A percentile compares a stretch with the other conserved stretches of the same genome.
Evolutionary conservation across 2,329 filamentous ascomycete genomes (phyloP).

Genomic region (Whalleya microplaca): DNA sequence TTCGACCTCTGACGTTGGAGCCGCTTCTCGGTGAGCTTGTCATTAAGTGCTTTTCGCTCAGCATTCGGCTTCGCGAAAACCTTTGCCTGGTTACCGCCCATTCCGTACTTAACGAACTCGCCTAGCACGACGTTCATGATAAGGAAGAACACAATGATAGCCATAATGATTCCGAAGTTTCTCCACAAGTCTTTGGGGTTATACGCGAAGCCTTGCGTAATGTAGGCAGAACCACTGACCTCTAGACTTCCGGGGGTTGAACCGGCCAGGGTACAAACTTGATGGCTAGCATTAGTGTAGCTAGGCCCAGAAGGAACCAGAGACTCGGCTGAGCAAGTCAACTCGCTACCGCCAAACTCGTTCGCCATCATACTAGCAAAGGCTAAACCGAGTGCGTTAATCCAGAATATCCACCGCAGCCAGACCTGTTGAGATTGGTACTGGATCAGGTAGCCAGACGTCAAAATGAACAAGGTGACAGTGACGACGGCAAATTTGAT

Average conservation of each 20-base stretch:
- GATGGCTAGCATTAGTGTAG: slow-evolving; percentile 72
- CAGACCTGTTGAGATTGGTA: slow-evolving; percentile 75
- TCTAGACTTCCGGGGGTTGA: slow-evolving; percentile 65
- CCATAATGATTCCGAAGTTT: slow-evolving; percentile 80
- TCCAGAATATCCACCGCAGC: slow-evolving; percentile 79
- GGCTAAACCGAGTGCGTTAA: slow-evolving; percentile 74
- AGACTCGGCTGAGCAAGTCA: slow-evolving; percentile 70
- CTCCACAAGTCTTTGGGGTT: slow-evolving; percentile 72
- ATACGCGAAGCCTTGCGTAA: slow-evolving; percentile 71
- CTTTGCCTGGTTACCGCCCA: slow-evolving; percentile 79
- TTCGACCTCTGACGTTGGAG: slow-evolving; percentile 56
- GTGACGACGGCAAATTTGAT: slow-evolving; percentile 80
- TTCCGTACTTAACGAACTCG: slow-evolving; percentile 77
- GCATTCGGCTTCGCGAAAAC: slow-evolving; percentile 73
- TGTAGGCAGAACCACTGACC: slow-evolving; percentile 71
- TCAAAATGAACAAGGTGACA: slow-evolving; percentile 81
- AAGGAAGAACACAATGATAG: slow-evolving; percentile 76
- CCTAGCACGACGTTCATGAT: slow-evolving; percentile 76
- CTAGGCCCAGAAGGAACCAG: slow-evolving; percentile 72
- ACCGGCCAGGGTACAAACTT: slow-evolving; percentile 81
- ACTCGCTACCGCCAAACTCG: slow-evolving; percentile 71
- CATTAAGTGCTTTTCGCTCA: slow-evolving; percentile 69
- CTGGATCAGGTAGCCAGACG: slow-evolving; percentile 83
- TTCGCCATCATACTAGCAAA: slow-evolving; percentile 86
- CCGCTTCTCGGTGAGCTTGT: slow-evolving; percentile 62